These are phyloP conservation scores for Aspergillus transmontanensis DNA, from an alignment of 2,329 filamentous ascomycete genomes.

Conservation along the genomic window DNA sequence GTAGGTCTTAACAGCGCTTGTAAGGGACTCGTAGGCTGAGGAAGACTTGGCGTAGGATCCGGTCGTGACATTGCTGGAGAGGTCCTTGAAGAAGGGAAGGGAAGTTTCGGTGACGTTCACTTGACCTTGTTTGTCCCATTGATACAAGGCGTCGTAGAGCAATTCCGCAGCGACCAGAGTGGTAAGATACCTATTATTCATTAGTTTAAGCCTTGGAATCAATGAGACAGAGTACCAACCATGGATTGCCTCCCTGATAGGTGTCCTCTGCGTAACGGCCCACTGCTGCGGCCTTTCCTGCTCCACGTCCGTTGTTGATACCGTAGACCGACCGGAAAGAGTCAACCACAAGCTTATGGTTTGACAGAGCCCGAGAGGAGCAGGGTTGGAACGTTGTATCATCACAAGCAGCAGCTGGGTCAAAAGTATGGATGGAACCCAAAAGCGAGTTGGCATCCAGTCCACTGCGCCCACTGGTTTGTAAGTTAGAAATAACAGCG, in stretches of 20 bases:
- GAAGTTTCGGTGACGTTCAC: conserved; percentile 66
- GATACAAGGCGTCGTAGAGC: conserved; percentile 72
- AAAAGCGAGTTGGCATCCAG: conserved; percentile 70
- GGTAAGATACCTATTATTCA: conserved; percentile 22
- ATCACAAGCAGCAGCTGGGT: conserved; percentile 29
- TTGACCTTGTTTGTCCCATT: conserved; percentile 65
- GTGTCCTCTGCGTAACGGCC: conserved; percentile 69
- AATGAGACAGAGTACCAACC: conserved; percentile 60
- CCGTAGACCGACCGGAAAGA: conserved; percentile 70
- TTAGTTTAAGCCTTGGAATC: neutral
- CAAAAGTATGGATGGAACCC: conserved; percentile 42
- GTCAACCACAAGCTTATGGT: conserved; percentile 73
- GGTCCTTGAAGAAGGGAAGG: conserved; percentile 69
- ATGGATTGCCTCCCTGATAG: conserved; percentile 76
- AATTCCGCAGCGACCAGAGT: conserved; percentile 76
- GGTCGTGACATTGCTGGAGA: conserved; percentile 57
- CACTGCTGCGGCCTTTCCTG: conserved; percentile 38
- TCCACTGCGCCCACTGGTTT: conserved; percentile 64
- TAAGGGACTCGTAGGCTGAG: conserved; percentile 55
- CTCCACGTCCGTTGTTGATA: conserved; percentile 45
- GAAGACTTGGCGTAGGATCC: conserved; percentile 66
- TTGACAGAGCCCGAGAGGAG: conserved; percentile 66
- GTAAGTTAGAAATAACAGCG: conserved; percentile 65
- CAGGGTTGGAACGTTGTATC: conserved; percentile 72
- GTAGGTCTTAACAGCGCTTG: conserved; percentile 63